These are phyloP conservation scores for Fraxinus greggii DNA, from an alignment of 305 asterid genomes.

Conservation along the genomic window DNA sequence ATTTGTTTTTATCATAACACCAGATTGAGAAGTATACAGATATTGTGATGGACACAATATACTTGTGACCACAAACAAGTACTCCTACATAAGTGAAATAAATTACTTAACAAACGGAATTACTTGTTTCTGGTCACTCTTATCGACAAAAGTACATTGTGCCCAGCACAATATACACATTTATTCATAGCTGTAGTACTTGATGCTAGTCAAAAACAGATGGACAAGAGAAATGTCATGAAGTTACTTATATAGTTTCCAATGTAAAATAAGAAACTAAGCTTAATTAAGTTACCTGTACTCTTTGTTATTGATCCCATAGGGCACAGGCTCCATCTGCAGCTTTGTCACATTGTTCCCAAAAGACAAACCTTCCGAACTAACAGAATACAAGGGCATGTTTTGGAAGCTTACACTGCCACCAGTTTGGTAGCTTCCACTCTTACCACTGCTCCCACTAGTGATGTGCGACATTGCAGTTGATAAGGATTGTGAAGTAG, in stretches of 20 bases:
- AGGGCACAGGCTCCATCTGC: slow-evolving; percentile 72
- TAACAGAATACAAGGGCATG: slow-evolving; percentile 58
- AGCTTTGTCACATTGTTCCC: slow-evolving; percentile 61
- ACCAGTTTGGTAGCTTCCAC: slow-evolving; percentile 55
- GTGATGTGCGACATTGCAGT: slow-evolving; percentile 61
- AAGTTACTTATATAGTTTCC: background rate
- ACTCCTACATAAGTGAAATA: background rate
- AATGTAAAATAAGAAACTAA: background rate
- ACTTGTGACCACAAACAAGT: background rate
- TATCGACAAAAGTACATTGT: background rate
- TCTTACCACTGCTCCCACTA: slow-evolving; percentile 51
- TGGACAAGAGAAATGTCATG: background rate
- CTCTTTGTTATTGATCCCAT: slow-evolving; percentile 68
- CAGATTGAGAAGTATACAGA: background rate
- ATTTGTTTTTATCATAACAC: no score
- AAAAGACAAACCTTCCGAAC: slow-evolving; percentile 56
- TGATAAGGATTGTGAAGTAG: slow-evolving; percentile 72
- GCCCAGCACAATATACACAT: background rate
- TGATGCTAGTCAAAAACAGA: background rate
- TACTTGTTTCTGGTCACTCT: background rate
- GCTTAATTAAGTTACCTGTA: slow-evolving; percentile 53
- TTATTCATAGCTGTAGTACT: background rate
- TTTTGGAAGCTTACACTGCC: slow-evolving; percentile 58
- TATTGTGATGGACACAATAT: background rate
- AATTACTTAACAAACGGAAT: background rate